phyloP scores from a whole-genome alignment of 495 filamentous ascomycete genomes.

The Pyronema omphalodes region DNA sequence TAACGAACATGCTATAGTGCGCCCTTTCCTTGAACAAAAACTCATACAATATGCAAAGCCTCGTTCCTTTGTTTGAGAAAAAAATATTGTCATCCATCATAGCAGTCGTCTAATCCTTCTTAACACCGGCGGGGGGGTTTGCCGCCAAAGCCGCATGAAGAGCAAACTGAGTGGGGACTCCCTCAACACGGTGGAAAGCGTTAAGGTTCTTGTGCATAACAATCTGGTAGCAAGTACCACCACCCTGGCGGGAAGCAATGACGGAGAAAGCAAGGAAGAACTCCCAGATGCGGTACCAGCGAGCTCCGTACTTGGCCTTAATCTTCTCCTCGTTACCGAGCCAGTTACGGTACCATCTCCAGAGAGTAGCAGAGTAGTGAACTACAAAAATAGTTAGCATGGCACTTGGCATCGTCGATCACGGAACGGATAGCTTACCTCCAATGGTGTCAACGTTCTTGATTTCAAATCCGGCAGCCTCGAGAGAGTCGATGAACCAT shows the following conservation, averaged over 20 bases:
- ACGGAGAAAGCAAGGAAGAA: conserved; percentile 90
- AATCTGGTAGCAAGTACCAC: conserved; percentile 92
- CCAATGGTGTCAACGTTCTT: conserved; percentile 31
- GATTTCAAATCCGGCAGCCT: conserved; percentile 60
- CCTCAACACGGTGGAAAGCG: conserved; percentile 82
- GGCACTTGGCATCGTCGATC: background rate
- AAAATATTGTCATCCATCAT: too few relatives aligned
- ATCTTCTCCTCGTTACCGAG: conserved; percentile 90
- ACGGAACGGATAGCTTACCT: background rate
- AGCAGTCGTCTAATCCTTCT: background rate
- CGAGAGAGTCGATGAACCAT: conserved; percentile 48
- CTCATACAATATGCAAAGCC: too few relatives aligned
- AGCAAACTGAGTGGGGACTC: conserved; percentile 54
- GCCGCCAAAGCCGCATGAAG: conserved; percentile 50
- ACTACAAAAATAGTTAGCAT: conserved; percentile 64
- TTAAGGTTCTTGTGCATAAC: conserved; percentile 95
- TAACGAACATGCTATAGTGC: too few relatives aligned
- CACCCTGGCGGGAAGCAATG: conserved; percentile 83
- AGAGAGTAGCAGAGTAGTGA: conserved; percentile 91
- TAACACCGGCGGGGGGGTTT: conserved; percentile 5
- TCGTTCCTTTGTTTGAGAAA: too few relatives aligned
- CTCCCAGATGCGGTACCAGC: conserved; percentile 98
- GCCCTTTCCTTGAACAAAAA: too few relatives aligned
- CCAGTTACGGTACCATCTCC: conserved; percentile 99
- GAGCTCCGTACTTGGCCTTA: conserved; percentile 79